Evolutionary conservation across 2,329 filamentous ascomycete species (phyloP), one percentile per base, ranked within the genome.

Genomic region (Neoscytalidium dimidiatum): DNA sequence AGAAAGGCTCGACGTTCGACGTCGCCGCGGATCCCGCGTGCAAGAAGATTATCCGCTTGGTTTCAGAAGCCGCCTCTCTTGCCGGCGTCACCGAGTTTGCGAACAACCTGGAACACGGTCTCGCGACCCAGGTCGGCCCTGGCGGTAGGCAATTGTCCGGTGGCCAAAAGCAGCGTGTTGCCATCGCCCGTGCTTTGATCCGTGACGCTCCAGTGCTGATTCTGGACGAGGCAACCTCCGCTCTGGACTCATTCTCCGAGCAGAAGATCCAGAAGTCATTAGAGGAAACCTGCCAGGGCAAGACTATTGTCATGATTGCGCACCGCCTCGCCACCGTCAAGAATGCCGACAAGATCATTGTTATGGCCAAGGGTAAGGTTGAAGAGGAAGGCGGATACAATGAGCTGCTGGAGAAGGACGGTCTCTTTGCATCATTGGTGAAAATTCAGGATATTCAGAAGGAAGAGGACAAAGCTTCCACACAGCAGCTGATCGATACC

Each of bases 111-210:
- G 58, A 62, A 44, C 58, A 62, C 19, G 92, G 92, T n/a, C 92
- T 95, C 79, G 85, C 88, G 71, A 96, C 92, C 0, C 72, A 92
- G 2, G 92, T 95, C 35, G 93, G 93, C 26, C 90, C 84, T 76
- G 95, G 96, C 80, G 93, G 93, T 48, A 84, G 88, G 23, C 86
- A 96, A 75, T 81, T 97, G 17, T 94, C 90, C 2, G 94, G 95
- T 64, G 95, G 94, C 0, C 95, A 98, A 78, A 97, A 97, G 75
- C 94, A 98, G 78, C 91, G 95, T 66, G 89, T 98, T 38, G 94
- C 93, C 57, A 97, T 98, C 74, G 94, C 95, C 3, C 88, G 94
- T 4, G 95, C 94, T 0, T 82, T 98, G 13, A 88, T 98, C 46
- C 90, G 94, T n/a, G 88, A 97, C 71, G 94, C 95, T 7, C 94